A percentile compares a stretch with the other conserved stretches of the same genome.
phyloP scores from a whole-genome alignment of 495 filamentous ascomycete species.

The Immersiella caudata region DNA sequence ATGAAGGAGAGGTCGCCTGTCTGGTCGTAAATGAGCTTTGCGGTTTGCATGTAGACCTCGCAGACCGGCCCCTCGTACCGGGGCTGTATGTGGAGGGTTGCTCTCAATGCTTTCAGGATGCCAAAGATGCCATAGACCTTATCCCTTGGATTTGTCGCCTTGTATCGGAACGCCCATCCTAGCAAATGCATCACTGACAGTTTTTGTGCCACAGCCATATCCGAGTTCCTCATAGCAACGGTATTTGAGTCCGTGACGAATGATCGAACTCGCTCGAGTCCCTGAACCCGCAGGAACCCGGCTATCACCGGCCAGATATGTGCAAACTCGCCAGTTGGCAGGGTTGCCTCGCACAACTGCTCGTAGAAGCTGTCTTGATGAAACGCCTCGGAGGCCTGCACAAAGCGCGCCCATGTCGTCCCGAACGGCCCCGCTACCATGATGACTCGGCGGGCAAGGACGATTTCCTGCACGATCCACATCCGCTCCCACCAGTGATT shows the following conservation, averaged over 20 bases:
- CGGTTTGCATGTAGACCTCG: conserved; percentile 3
- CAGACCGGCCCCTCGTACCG: background rate
- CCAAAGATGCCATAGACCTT: conserved; percentile 11
- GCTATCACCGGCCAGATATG: conserved; percentile 10
- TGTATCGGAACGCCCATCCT: conserved; percentile 92
- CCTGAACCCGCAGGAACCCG: background rate
- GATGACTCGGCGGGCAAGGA: conserved; percentile 5
- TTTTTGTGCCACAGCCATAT: background rate
- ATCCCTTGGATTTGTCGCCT: conserved; percentile 55
- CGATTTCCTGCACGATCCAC: conserved; percentile 12
- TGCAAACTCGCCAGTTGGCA: conserved; percentile 1
- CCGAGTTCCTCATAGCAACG: background rate
- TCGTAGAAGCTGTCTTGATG: conserved; percentile 1
- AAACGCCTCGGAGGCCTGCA: background rate
- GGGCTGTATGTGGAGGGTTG: conserved; percentile 1
- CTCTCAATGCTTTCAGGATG: background rate
- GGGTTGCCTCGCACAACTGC: conserved; percentile 15
- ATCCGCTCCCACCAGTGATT: conserved; percentile 13
- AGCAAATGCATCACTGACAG: conserved; percentile 57
- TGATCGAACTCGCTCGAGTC: background rate
- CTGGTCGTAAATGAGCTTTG: conserved; percentile 2
- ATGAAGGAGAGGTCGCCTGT: background rate
- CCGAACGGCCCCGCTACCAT: conserved; percentile 6
- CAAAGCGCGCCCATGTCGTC: conserved; percentile 4
- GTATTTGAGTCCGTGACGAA: background rate